These are phyloP conservation scores for Nicotiana undulata DNA, from an alignment of 257 asterid species.

Conservation along the genomic window DNA sequence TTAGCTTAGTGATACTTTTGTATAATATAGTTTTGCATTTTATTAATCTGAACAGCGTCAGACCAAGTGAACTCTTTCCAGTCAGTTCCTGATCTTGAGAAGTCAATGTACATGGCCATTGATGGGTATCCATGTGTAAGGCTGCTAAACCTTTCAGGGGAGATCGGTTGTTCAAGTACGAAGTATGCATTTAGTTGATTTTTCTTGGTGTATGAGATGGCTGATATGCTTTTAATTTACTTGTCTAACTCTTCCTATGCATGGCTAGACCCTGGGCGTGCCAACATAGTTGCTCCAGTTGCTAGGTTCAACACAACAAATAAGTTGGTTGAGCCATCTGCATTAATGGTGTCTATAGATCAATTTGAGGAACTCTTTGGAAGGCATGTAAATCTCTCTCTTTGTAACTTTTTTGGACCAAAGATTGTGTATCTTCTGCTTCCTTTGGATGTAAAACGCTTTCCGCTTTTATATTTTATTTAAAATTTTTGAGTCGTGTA, in stretches of 20 bases:
- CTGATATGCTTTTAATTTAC: not conserved
- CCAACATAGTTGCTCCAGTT: constrained; percentile 73
- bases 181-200: constrained; percentile 14
- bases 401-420: not conserved
- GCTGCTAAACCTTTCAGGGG: constrained; percentile 89
- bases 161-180: constrained; percentile 97
- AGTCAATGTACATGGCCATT: constrained; percentile 72
- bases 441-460: not conserved
- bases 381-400: constrained; percentile 44
- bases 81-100: constrained; percentile 96
- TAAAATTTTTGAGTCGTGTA: not conserved
- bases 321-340: constrained; percentile 49
- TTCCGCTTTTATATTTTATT: not conserved
- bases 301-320: constrained; percentile 42
- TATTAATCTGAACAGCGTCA: constrained; percentile 35
- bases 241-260: constrained; percentile 21
- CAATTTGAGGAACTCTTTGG: constrained; percentile 65
- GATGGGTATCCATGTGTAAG: constrained; percentile 97
- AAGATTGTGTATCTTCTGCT: not conserved
- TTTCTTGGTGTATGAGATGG: not conserved
- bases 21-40: not conserved
- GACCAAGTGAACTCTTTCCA: constrained; percentile 51
- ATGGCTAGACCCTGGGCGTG: constrained; percentile 79
- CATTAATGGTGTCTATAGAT: constrained; percentile 59
- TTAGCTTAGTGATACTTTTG: constrained; percentile 5